phyloP scores from a whole-genome alignment of 805 yeast genomes.

The Nakazawaea populi region DNA sequence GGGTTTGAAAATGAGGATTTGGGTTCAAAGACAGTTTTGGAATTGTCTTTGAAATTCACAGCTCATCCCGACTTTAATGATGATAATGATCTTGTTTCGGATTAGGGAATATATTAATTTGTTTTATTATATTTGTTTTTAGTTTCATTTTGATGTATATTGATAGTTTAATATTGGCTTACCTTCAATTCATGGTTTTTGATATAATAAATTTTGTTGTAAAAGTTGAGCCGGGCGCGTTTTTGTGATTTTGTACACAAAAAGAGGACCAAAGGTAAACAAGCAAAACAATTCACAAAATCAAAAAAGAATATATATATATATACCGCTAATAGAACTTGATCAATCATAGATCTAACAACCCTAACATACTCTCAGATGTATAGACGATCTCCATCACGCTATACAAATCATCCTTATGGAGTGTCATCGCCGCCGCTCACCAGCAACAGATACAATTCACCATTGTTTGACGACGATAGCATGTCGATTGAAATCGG shows the following conservation, averaged over 20 bases:
- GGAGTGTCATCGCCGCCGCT: not conserved
- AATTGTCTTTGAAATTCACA: not conserved
- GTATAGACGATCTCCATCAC: not conserved
- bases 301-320: no score
- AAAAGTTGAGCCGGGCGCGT: no score
- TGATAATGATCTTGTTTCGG: constrained; percentile 8
- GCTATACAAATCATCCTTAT: not conserved
- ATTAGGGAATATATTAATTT: not conserved
- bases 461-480: not conserved
- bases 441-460: not conserved
- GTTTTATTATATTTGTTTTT: not conserved
- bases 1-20: constrained; percentile 23
- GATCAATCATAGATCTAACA: no score
- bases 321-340: no score
- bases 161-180: not conserved
- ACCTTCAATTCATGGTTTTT: no score
- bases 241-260: no score
- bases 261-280: no score
- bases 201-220: no score
- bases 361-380: not conserved
- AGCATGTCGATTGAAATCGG: constrained; percentile 1
- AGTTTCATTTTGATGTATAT: not conserved
- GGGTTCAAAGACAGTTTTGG: not conserved
- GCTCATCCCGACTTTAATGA: not conserved
- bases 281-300: no score